These are phyloP conservation scores for Herpotrichia juniperi DNA, from an alignment of 2,329 filamentous ascomycete genomes.

Conservation along the genomic window DNA sequence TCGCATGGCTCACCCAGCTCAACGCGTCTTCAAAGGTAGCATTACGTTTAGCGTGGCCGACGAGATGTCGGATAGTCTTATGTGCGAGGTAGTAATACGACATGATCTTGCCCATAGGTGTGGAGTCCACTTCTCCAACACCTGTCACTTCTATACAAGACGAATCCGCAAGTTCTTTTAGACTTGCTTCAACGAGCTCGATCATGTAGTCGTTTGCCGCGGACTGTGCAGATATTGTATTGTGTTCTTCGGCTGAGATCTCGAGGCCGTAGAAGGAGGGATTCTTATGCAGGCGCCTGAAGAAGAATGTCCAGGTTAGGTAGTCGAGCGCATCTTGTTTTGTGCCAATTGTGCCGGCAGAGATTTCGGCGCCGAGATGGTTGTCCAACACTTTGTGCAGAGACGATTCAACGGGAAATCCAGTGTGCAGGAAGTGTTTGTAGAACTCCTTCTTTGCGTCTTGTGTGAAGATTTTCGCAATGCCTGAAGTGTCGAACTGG, in stretches of 20 bases:
- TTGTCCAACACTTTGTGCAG: conserved; percentile 96
- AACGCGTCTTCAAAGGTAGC: conserved; percentile 83
- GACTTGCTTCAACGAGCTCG: conserved; percentile 84
- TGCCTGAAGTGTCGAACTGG: conserved; percentile 94
- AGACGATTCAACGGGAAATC: conserved; percentile 95
- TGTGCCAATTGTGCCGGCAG: conserved; percentile 87
- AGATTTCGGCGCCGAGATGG: conserved; percentile 93
- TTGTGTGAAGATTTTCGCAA: conserved; percentile 96
- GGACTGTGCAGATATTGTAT: conserved; percentile 81
- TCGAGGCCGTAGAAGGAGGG: conserved; percentile 97
- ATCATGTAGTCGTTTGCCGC: conserved; percentile 95
- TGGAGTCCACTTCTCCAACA: conserved; percentile 88
- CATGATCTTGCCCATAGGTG: conserved; percentile 96
- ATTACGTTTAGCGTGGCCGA: conserved; percentile 74
- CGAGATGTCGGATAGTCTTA: conserved; percentile 87
- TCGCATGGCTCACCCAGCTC: conserved; percentile 90
- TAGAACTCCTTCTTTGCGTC: conserved; percentile 99
- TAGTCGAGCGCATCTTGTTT: conserved; percentile 99
- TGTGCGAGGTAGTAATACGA: conserved; percentile 98
- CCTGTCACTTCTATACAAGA: conserved; percentile 82
- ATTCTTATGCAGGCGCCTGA: conserved; percentile 95
- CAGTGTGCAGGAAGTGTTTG: conserved; percentile 98
- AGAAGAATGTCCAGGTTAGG: conserved; percentile 99
- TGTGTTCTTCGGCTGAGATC: conserved; percentile 91
- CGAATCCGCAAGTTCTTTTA: conserved; percentile 81